Conservation (phyloP, 306 rosid genomes). For the Ormosia emarginata region DNA sequence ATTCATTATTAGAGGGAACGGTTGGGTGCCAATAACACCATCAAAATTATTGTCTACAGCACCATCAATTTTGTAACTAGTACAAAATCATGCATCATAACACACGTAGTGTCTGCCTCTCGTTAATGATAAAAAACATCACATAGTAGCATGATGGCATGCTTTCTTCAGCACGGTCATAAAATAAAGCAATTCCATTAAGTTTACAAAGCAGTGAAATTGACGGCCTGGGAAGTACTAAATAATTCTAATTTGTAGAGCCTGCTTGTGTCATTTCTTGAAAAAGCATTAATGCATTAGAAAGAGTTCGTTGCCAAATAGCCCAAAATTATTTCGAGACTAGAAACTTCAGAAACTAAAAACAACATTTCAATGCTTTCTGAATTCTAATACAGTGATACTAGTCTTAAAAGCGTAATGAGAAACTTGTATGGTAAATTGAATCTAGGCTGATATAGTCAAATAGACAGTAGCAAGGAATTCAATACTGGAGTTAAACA, state of each 20-base stretch:
- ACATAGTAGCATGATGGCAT: background rate
- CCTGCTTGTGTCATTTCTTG: background rate
- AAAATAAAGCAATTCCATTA: background rate
- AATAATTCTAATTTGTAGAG: background rate
- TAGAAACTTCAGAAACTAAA: background rate
- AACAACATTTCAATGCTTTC: background rate
- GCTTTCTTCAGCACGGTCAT: background rate
- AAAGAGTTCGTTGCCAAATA: background rate
- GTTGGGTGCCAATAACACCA: background rate
- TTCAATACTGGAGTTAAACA: background rate
- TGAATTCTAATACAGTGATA: background rate
- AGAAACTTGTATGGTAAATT: background rate
- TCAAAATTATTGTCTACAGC: background rate
- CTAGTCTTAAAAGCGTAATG: background rate
- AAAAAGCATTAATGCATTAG: background rate
- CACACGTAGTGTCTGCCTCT: background rate
- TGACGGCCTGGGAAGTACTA: background rate
- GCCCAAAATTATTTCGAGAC: background rate
- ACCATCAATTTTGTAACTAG: background rate
- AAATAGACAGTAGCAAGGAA: background rate
- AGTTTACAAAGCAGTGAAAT: background rate
- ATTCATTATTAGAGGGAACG: background rate
- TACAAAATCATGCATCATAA: background rate
- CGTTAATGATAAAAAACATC: background rate
- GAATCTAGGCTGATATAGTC: background rate